Base-by-base conservation (phyloP, 371 early-diverging fungal species). In the Basidiobolus meristosporus region DNA sequence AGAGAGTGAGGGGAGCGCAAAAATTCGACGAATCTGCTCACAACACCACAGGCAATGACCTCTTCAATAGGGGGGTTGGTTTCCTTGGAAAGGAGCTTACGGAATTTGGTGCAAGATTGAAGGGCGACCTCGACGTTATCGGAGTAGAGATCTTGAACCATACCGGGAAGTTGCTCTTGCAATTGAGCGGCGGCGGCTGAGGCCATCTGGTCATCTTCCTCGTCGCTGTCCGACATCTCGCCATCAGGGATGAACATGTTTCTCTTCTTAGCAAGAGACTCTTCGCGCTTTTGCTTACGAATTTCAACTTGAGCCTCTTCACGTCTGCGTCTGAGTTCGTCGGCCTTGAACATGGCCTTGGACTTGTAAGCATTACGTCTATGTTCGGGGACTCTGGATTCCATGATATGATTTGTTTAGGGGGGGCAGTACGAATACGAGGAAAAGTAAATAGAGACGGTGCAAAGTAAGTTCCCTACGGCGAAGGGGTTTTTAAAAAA, bases 1-100 rank as follows among this genome's bases (percentile, higher is more conserved):
- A 82, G 56, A 5, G 80, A 56, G 59, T 92, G 68, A 17, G 61
- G 70, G 36, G 75, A 73, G 40, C 68, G 56, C 44, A 98, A 61
- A 48, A 99, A 90, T 59, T 95, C 81, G 28, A 98, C 91, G 61
- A 98, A 95, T 38, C 82, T 70, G 10, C 98, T 90, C 11, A 98
- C 83, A 32, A 95, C 95, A 20, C 90, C 90, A 48, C 82, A 77
- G 36, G 60, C 67, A 51, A 99, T 95, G 31, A 99, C 93, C 53
- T 87, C 86, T 45, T 89, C 85, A 52, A 99, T 99, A 28, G 99
- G 99, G 30, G 99, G 98, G 59, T 86, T 85, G 42, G 70, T 77
- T 62, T 98, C 99, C 56, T 96, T 95, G 31, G 96, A 92, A 28
- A 99, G 78, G 12, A 97, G 63, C 57, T 91, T 90, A 56, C 99